Base-by-base conservation (phyloP, 2,329 filamentous ascomycete genomes). In the Coniosporium tulheliwenetii region DNA sequence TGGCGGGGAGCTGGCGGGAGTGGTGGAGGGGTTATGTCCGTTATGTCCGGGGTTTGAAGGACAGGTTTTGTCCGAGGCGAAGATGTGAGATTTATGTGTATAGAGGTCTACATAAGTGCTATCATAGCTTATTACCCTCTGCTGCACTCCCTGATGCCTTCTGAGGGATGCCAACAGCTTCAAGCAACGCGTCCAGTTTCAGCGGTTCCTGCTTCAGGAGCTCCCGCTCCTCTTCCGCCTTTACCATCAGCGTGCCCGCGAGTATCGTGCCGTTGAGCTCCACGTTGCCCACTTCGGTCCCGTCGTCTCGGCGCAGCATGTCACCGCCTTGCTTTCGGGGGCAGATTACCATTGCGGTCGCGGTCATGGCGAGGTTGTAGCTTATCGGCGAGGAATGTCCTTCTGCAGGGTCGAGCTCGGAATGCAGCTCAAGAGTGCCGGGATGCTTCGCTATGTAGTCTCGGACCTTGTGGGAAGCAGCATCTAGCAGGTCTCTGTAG, bases 331-430 rank as follows among this genome's bases (percentile, higher is more conserved):
- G 59, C 33, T 57, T 56, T 41, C 73, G 57, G 2, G 71, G 71
- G 31, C 67, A 62, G 14, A 77, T 66, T 40, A 68, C 63, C 69
- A 77, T 74, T 7, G 58, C 61, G 1, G 59, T 53, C 3, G 61
- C 63, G 0, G 71, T 76, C 64, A 76, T 69, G 8, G 67, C 71
- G 2, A 76, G 59, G 44, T 76, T 77, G 52, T 77, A 75, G 52
- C 70, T 73, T 37, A 76, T 67, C 1, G 61, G 59, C 0, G 65
- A 55, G 2, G 60, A 56, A 1, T 63, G 66, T 37, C 55, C 51
- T 1, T 50, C 19, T 26, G 50, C 4, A 47, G 15, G 44, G 49
- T 3, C 40, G 32, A 35, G 32, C 32, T 35, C 44, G 12, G 50
- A 10, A 34, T 55, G 49, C 15, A 56, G 41, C 30, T 51, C 42